Conservation (phyloP, 129 eudicot species). For the Lonicera japonica region DNA sequence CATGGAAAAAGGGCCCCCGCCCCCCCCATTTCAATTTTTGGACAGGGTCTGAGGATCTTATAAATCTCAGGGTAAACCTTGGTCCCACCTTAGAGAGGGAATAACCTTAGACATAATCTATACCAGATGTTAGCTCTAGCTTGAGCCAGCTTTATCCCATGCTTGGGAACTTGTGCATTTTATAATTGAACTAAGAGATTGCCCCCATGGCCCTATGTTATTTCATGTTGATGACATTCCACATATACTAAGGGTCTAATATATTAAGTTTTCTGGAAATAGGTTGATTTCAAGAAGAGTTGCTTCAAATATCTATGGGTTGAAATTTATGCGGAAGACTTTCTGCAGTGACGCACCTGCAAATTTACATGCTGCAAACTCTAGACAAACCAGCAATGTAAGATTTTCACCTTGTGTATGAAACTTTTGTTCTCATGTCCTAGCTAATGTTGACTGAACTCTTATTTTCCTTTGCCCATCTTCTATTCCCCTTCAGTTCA, state of each 20-base stretch:
- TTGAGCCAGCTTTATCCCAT: too few species aligned
- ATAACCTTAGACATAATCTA: too few species aligned
- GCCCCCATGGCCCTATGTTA: background rate
- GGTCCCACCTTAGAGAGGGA: too few species aligned
- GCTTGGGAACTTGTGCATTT: too few species aligned
- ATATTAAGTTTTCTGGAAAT: conserved; percentile 5
- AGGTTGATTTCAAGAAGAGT: conserved; percentile 44
- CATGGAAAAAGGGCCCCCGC: too few species aligned
- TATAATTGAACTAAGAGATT: too few species aligned
- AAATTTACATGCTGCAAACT: conserved; percentile 19
- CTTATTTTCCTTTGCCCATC: background rate
- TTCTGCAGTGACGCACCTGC: conserved; percentile 34
- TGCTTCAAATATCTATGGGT: conserved; percentile 19
- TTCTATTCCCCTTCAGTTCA: background rate
- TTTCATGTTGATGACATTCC: background rate
- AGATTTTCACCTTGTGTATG: background rate
- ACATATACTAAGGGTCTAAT: too few species aligned
- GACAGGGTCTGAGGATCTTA: too few species aligned
- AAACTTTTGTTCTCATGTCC: conserved; percentile 3
- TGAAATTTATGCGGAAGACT: conserved; percentile 28
- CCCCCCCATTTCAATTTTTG: too few species aligned
- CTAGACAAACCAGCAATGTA: conserved; percentile 28
- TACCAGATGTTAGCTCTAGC: too few species aligned
- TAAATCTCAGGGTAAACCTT: too few species aligned
- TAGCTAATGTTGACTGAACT: too few species aligned